Evolutionary conservation across 768 basidiomycete genomes (phyloP).

Genomic region (Pleurotus ostreatus): DNA sequence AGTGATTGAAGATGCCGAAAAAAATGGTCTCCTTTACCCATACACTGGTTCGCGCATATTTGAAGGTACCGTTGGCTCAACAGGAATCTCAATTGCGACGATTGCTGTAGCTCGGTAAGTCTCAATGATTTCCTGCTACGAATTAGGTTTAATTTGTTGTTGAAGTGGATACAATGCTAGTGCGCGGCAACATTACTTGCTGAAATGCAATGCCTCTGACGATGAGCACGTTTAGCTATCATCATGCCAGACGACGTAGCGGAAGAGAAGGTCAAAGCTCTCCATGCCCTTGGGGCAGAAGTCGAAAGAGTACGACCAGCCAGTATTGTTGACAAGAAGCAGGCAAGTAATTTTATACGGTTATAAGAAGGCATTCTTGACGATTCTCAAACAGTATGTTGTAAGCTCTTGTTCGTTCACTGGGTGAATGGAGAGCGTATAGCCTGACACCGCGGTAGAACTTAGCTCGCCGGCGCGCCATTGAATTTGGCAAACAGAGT

Average conservation of each 20-base stretch:
- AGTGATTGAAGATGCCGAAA: slow-evolving; percentile 97
- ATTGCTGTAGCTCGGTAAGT: slow-evolving; percentile 81
- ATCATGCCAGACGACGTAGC: slow-evolving; percentile 90
- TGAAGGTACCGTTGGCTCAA: slow-evolving; percentile 95
- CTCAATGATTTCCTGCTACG: slow-evolving; percentile 2
- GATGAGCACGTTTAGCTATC: slow-evolving; percentile 49
- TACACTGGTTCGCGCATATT: slow-evolving; percentile 91
- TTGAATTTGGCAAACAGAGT: slow-evolving; percentile 58
- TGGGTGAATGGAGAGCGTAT: neutral
- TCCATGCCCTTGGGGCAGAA: slow-evolving; percentile 81
- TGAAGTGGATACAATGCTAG: slow-evolving; percentile 85
- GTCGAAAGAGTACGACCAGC: slow-evolving; percentile 90
- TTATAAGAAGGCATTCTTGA: neutral
- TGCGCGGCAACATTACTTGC: slow-evolving; percentile 28
- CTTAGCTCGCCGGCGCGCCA: slow-evolving; percentile 76
- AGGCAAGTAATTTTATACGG: slow-evolving; percentile 41
- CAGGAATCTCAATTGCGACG: slow-evolving; percentile 94
- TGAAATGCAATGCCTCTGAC: neutral
- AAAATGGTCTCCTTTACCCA: slow-evolving; percentile 74
- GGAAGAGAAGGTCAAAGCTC: slow-evolving; percentile 84
- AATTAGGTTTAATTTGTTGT: neutral
- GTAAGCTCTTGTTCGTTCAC: slow-evolving; percentile 35
- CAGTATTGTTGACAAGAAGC: slow-evolving; percentile 95
- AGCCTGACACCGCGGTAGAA: slow-evolving; percentile 48
- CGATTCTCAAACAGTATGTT: slow-evolving; percentile 45